phyloP scores from a whole-genome alignment of 2,329 filamentous ascomycete genomes.

The Sporothrix curviconia region DNA sequence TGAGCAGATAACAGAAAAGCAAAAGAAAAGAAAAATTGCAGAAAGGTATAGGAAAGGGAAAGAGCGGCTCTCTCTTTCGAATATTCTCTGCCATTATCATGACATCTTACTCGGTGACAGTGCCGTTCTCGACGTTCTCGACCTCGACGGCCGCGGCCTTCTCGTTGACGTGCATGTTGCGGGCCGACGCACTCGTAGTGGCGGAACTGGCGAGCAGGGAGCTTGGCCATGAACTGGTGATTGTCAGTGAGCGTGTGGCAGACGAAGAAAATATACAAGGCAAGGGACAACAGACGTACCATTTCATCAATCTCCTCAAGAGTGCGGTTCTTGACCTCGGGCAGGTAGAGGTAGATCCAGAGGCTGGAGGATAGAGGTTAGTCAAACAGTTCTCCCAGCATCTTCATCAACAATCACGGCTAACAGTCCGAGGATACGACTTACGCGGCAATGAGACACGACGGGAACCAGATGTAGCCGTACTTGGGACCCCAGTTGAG shows the following conservation, averaged over 20 bases:
- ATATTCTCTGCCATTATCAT: background rate
- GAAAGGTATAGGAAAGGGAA: background rate
- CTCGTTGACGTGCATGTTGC: constrained; percentile 9
- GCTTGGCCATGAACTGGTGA: constrained; percentile 28
- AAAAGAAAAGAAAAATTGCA: background rate
- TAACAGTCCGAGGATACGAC: constrained; percentile 13
- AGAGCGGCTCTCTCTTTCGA: background rate
- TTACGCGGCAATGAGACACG: constrained; percentile 28
- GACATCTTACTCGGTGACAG: background rate
- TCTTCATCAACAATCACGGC: no score
- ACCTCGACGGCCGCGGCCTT: background rate
- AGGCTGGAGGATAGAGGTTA: constrained; percentile 14
- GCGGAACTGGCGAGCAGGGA: constrained; percentile 38
- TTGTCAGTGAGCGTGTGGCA: background rate
- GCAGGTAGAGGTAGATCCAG: constrained; percentile 44
- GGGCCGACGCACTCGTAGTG: constrained; percentile 28
- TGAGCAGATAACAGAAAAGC: background rate
- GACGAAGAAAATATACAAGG: no score
- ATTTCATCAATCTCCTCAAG: constrained; percentile 52
- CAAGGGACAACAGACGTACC: constrained; percentile 27
- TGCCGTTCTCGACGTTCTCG: constrained; percentile 10
- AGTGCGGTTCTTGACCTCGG: constrained; percentile 47
- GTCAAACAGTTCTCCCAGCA: no score
- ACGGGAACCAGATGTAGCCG: constrained; percentile 48
- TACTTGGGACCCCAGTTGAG: constrained; percentile 54